Evolutionary conservation across 2,329 filamentous ascomycete genomes (phyloP).

Genomic region (Ascochyta rabiei): DNA sequence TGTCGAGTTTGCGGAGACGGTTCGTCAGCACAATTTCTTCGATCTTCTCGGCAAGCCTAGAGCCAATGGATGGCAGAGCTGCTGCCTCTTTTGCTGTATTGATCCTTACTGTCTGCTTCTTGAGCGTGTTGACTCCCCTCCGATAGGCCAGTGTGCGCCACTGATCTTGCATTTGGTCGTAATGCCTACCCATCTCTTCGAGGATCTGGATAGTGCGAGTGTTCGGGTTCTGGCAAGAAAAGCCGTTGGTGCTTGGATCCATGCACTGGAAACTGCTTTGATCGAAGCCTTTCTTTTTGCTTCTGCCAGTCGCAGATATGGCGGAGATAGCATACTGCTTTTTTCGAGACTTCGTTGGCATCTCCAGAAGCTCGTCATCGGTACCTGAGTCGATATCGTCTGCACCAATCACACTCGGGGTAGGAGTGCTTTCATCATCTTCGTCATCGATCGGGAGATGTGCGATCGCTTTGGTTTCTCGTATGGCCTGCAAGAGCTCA

Average conservation of each 20-base stretch:
- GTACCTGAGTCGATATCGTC: conserved; percentile 22
- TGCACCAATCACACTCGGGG: conserved; percentile 32
- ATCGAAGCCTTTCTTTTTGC: conserved; percentile 30
- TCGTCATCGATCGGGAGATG: conserved; percentile 58
- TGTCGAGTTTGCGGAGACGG: conserved; percentile 72
- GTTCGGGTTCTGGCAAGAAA: conserved; percentile 69
- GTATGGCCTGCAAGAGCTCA: conserved; percentile 68
- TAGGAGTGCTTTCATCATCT: conserved; percentile 38
- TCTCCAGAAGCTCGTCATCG: conserved; percentile 31
- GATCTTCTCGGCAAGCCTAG: conserved; percentile 79
- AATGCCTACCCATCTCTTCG: conserved; percentile 79
- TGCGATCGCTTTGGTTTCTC: conserved; percentile 64
- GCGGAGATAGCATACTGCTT: background rate
- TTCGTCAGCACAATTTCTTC: conserved; percentile 85
- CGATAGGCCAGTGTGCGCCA: conserved; percentile 81
- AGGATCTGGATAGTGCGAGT: conserved; percentile 75
- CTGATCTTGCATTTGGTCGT: conserved; percentile 73
- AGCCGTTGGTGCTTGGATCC: conserved; percentile 58
- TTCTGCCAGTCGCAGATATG: conserved; percentile 8
- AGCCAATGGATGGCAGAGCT: conserved; percentile 71
- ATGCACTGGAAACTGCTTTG: conserved; percentile 63
- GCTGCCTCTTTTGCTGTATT: conserved; percentile 72
- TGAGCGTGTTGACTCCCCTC: conserved; percentile 75
- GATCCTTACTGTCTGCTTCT: conserved; percentile 68
- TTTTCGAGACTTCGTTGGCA: conserved; percentile 16